Evolutionary conservation across 129 eudicot species (phyloP).

Genomic region (Solidago caesia): DNA sequence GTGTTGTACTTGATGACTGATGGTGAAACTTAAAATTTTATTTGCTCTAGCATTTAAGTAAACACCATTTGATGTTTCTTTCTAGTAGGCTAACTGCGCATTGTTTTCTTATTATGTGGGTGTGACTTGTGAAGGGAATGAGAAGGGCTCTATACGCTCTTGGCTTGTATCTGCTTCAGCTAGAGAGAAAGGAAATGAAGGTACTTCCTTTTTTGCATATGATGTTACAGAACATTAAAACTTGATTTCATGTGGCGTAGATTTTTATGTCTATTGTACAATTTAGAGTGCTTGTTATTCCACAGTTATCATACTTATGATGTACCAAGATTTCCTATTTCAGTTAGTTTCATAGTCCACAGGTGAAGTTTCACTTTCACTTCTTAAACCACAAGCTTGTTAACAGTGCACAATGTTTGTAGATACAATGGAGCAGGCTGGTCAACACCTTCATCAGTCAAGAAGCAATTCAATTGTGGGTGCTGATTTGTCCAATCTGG

Average conservation of each 20-base stretch:
- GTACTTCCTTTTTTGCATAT: constrained; percentile 21
- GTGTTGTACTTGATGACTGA: not conserved
- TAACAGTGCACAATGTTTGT: constrained; percentile 7
- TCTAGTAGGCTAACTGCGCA: constrained; percentile 9
- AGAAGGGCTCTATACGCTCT: constrained; percentile 64
- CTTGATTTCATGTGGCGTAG: not conserved
- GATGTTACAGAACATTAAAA: constrained; percentile 6
- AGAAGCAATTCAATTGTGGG: constrained; percentile 26
- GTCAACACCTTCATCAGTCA: constrained; percentile 26
- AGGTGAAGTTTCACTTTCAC: not conserved
- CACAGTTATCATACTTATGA: not conserved
- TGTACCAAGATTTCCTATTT: constrained; percentile 2
- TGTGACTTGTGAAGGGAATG: constrained; percentile 43
- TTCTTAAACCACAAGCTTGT: constrained; percentile 3
- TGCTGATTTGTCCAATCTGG: constrained; percentile 36
- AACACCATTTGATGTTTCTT: not conserved
- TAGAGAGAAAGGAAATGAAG: constrained; percentile 31
- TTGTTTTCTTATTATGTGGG: constrained; percentile 21
- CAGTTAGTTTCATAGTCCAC: constrained; percentile 1
- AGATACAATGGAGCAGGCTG: constrained; percentile 35
- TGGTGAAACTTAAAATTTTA: not conserved
- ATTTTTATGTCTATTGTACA: too few relatives aligned
- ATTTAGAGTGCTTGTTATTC: not conserved
- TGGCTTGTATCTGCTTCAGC: constrained; percentile 69
- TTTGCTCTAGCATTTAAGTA: not conserved